phyloP scores from a whole-genome alignment of 306 rosid species.

The Gastrolobium villosum region DNA sequence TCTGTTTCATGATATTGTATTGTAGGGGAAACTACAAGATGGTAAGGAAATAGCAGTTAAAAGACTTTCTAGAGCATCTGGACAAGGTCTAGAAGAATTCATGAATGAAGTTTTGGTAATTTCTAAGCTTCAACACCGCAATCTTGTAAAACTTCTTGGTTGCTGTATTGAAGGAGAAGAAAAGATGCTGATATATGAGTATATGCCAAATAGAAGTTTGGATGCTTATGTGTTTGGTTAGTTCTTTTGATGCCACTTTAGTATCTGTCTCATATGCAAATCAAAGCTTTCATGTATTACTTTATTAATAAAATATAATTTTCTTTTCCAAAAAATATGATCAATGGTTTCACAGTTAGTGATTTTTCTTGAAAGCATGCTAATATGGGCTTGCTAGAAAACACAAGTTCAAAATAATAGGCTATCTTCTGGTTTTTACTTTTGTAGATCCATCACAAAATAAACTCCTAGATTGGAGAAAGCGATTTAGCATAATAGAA shows the following conservation, averaged over 20 bases:
- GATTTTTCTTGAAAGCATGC: not conserved
- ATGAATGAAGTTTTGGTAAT: conserved; percentile 47
- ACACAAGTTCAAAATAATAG: no score
- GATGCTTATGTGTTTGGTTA: conserved; percentile 51
- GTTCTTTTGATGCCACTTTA: not conserved
- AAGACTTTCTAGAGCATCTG: conserved; percentile 47
- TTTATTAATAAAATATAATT: not conserved
- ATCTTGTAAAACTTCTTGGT: conserved; percentile 51
- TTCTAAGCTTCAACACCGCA: conserved; percentile 55
- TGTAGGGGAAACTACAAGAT: conserved; percentile 41
- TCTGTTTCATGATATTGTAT: not conserved
- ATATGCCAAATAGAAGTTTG: conserved; percentile 48
- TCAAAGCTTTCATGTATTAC: not conserved
- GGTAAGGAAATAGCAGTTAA: conserved; percentile 53
- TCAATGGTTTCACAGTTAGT: not conserved
- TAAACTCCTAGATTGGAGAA: conserved; percentile 40
- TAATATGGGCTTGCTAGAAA: not conserved
- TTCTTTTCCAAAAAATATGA: not conserved
- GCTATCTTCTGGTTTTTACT: no score
- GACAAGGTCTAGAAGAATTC: conserved; percentile 55
- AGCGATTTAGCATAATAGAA: conserved; percentile 34
- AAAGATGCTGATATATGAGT: conserved; percentile 54
- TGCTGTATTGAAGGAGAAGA: conserved; percentile 48
- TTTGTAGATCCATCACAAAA: not conserved
- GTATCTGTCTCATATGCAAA: not conserved